Conservation (phyloP, 1,284 basidiomycete genomes). For the Pascua sp. region DNA sequence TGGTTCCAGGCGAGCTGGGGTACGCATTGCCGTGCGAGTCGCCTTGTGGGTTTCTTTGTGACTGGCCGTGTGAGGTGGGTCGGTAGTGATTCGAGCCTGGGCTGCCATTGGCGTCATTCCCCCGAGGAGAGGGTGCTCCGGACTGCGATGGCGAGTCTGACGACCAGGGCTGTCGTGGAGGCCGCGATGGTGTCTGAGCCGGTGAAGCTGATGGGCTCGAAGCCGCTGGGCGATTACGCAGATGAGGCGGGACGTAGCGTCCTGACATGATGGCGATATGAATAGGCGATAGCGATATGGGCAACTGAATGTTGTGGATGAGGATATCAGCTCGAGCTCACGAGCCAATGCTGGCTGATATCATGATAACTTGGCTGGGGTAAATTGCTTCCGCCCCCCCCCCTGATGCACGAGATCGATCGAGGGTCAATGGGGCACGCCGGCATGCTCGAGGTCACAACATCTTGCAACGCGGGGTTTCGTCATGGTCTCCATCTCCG, state of each 20-base stretch:
- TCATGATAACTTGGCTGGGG: too few species aligned
- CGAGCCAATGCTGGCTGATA: too few species aligned
- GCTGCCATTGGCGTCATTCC: background rate
- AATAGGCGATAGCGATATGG: background rate
- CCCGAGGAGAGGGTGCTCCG: background rate
- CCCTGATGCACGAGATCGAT: too few species aligned
- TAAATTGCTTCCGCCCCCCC: too few species aligned
- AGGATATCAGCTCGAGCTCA: too few species aligned
- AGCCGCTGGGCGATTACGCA: slow-evolving; percentile 1
- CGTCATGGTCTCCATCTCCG: too few species aligned
- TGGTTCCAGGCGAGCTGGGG: background rate
- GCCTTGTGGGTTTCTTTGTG: background rate
- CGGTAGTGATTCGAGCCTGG: background rate
- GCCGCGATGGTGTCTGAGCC: background rate
- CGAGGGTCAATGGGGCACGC: too few species aligned
- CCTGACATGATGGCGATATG: background rate
- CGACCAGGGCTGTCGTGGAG: background rate
- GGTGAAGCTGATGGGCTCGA: background rate
- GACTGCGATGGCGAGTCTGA: background rate
- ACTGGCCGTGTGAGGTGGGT: background rate
- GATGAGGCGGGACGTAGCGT: slow-evolving; percentile 5
- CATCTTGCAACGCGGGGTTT: too few species aligned
- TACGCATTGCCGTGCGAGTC: background rate
- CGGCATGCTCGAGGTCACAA: too few species aligned
- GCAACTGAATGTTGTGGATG: background rate